Evolutionary conservation across 1,139 yeast genomes (phyloP).

Genomic region (Lodderomyces metapsilosis): DNA sequence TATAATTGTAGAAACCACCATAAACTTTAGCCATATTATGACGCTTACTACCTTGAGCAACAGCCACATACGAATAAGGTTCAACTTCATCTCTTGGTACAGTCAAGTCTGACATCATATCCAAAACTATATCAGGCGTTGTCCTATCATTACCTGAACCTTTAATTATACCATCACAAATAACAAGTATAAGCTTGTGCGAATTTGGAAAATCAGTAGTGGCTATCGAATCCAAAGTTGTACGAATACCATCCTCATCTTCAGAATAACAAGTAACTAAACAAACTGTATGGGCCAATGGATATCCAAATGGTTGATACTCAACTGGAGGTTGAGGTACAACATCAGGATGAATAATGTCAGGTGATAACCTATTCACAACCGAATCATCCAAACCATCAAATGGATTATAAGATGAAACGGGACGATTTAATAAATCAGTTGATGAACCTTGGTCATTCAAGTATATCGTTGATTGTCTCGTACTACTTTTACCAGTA

Average conservation of each 20-base stretch:
- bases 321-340: constrained; percentile 87
- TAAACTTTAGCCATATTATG: constrained; percentile 97
- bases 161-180: constrained; percentile 92
- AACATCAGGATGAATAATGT: constrained; percentile 68
- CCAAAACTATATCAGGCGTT: constrained; percentile 85
- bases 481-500: constrained; percentile 16
- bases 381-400: constrained; percentile 38
- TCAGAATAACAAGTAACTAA: constrained; percentile 95
- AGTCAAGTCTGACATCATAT: constrained; percentile 84
- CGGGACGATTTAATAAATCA: constrained; percentile 36
- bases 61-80: constrained; percentile 88
- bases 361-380: constrained; percentile 59
- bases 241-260: constrained; percentile 79
- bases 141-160: constrained; percentile 87
- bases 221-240: constrained; percentile 86
- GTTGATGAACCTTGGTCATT: constrained; percentile 36
- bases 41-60: constrained; percentile 87
- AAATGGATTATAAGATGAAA: constrained; percentile 38
- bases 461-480: constrained; percentile 24
- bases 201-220: constrained; percentile 94
- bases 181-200: constrained; percentile 77
- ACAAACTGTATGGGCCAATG: constrained; percentile 79
- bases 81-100: constrained; percentile 70
- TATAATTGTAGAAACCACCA: constrained; percentile 86
- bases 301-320: constrained; percentile 85